Conservation (phyloP, 768 basidiomycete genomes). For the Inosperma sp. region DNA sequence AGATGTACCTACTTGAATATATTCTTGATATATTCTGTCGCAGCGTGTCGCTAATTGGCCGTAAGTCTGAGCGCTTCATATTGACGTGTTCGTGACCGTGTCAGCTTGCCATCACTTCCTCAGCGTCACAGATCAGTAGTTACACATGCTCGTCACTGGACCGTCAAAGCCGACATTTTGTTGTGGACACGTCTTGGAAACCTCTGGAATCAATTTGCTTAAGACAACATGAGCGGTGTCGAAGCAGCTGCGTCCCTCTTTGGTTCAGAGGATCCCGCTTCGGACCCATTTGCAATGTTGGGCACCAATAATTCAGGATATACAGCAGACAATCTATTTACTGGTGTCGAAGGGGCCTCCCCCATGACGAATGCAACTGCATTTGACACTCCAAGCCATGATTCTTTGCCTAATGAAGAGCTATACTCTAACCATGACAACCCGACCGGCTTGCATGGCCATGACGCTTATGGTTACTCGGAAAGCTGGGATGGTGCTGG, state of each 20-base stretch:
- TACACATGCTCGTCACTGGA: too few relatives aligned
- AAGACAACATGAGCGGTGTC: conserved; percentile 48
- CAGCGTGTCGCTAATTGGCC: too few relatives aligned
- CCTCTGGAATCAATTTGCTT: conserved; percentile 7
- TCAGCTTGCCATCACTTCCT: neutral
- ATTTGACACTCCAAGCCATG: conserved; percentile 1
- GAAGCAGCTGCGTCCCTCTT: conserved; percentile 83
- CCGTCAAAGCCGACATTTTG: neutral
- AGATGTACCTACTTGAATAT: too few relatives aligned
- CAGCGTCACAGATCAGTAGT: too few relatives aligned
- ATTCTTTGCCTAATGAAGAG: too few relatives aligned
- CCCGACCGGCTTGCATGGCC: neutral
- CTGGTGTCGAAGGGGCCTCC: conserved; percentile 4
- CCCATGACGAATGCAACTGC: conserved; percentile 2
- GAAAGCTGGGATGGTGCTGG: too few relatives aligned
- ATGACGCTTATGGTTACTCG: neutral
- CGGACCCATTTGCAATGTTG: conserved; percentile 62
- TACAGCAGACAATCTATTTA: conserved; percentile 15
- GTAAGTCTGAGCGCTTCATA: too few relatives aligned
- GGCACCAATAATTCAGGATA: conserved; percentile 32
- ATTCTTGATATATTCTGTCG: too few relatives aligned
- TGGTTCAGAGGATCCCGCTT: conserved; percentile 55
- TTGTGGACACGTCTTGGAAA: conserved; percentile 1
- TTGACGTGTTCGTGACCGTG: conserved; percentile 15
- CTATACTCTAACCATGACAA: too few relatives aligned